Evolutionary conservation across 2,329 filamentous ascomycete genomes (phyloP), one percentile per base, ranked within the genome.

Genomic region (Thermochaetoides dissita): DNA sequence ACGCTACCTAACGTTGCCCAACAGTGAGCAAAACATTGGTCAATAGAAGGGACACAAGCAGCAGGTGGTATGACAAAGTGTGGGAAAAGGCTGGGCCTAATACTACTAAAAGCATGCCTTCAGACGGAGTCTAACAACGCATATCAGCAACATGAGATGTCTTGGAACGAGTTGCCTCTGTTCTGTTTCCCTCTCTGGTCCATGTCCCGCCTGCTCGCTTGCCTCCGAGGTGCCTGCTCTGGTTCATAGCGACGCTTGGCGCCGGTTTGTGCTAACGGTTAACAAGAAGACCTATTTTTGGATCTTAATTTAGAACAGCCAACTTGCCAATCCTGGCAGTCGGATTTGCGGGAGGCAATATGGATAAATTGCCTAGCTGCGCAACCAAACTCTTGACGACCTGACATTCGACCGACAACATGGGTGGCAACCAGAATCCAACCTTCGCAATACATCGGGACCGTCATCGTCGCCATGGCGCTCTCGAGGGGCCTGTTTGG

Each of bases 361-460:
- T 54, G 52, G 52, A 51, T 54, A 54, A 54, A 51, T 49, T 49
- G 49, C 41, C 44, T 49, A 49, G 41, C 44, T 49, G 50, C 49
- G 48, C 46, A 45, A 38, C 40, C 41, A 50, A 37, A 50, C 38
- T 10, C 44, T 36, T 41, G 36, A 44, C 43, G 32, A 40, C 46
- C 36, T 39, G 38, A 44, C 34, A 32, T 41, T 36, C 34, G 36
- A 39, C 36, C 37, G 36, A 38, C 7, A 12, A 40, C 36, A 41
- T 39, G 40, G 43, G 46, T 46, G 46, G 48, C 47, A 36, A 47
- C 32, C 37, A 39, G 42, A 24, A 24, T 24, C 17, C 17, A 24
- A 24, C 17, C 17, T 24, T 24, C 17, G 17, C 17, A 24, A 24
- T 37, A 7, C 34, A 11, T 34, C 30, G 29, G 33, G 11, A 42